Base-by-base conservation (phyloP, 306 rosid species). In the Gastrolobium villosum region DNA sequence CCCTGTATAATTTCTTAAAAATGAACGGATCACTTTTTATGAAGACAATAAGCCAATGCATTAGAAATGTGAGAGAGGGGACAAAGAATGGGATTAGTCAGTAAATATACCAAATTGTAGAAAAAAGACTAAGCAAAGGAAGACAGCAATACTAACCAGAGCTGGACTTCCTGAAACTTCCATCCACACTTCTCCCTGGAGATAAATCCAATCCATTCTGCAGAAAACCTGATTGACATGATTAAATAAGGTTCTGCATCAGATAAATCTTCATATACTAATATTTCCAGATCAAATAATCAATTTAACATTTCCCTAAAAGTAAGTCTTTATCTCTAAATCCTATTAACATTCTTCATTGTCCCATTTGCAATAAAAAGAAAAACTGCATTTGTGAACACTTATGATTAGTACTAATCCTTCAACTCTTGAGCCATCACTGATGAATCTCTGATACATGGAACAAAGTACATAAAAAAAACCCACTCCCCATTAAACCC, bases 151-250 rank as follows among this genome's bases (percentile, higher is more conserved):
- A 79, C 91, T 60, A 74, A 92, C 97, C 90, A 60, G 96, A 90
- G 79, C 83, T 84, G 41, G 97, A 84, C 86, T 85, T 92, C 83
- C 94, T 70, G 86, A 92, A 92, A 86, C 98, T 94, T 75, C 92
- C 94, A 84, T 89, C 91, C 64, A 85, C 78, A 84, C 96, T 88
- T 77, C 71, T 90, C 49, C 85, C 93, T n/a, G 94, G 89, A 78
- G 97, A 92, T 53, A 72, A 81, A 54, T 92, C 92, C 83, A 70
- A 39, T 65, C 88, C 97, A 87, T 94, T 90, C 77, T 87, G 98
- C 76, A 71, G 70, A 86, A 72, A 86, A 82, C 90, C 97, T 92
- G 89, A 65, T 72, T 72, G 74, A 56, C 32, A 50, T 75, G 44
- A 66, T 44, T 10, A 48, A 43, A 43, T 40, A 84, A 65, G 60